Evolutionary conservation across 805 yeast genomes (phyloP).

Genomic region (Sugiyamaella americana): DNA sequence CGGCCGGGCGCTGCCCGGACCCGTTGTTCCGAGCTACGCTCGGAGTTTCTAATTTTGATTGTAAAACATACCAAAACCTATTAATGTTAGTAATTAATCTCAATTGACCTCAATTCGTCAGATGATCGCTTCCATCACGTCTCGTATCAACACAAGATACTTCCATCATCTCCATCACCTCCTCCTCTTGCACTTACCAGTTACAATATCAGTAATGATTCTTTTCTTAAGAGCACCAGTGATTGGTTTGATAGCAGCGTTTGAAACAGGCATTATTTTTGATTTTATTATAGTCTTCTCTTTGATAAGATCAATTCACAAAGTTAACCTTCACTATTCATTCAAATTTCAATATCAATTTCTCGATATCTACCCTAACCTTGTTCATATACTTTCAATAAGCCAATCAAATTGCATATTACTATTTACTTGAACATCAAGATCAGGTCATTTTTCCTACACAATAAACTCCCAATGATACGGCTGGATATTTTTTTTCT

Average conservation of each 20-base stretch:
- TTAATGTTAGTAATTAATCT: too few relatives aligned
- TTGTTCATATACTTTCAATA: background rate
- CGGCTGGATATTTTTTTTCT: background rate
- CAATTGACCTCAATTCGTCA: too few relatives aligned
- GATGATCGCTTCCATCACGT: too few relatives aligned
- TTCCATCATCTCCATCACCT: too few relatives aligned
- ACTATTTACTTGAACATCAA: too few relatives aligned
- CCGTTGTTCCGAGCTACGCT: too few relatives aligned
- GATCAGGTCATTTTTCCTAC: background rate
- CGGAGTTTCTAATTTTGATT: too few relatives aligned
- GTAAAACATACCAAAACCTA: too few relatives aligned
- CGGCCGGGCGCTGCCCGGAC: too few relatives aligned
- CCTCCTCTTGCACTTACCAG: constrained; percentile 67
- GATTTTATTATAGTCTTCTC: background rate
- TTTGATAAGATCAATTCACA: too few relatives aligned
- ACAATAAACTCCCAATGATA: background rate
- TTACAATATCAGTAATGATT: constrained; percentile 68
- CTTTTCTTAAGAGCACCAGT: constrained; percentile 77
- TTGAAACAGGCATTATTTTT: constrained; percentile 16
- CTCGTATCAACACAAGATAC: too few relatives aligned
- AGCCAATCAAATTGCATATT: background rate
- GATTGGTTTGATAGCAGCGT: constrained; percentile 62
- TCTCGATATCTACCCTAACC: background rate
- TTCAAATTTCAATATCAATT: background rate
- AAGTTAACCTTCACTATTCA: background rate